These are phyloP conservation scores for Omphalotus guepiniiformis DNA, from an alignment of 768 basidiomycete genomes.

Conservation along the genomic window DNA sequence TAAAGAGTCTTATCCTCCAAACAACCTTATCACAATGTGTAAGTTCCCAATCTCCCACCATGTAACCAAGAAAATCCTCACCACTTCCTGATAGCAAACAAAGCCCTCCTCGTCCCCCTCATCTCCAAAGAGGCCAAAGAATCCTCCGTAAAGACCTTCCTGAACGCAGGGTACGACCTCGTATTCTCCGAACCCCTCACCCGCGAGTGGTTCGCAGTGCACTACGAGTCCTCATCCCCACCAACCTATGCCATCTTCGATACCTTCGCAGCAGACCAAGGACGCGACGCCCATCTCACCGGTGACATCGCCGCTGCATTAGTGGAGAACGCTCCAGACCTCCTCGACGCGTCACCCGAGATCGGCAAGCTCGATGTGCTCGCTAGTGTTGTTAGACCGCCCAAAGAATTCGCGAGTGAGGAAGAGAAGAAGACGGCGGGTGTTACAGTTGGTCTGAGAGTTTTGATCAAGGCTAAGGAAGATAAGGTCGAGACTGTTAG, in stretches of 20 bases:
- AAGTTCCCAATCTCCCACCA: no score
- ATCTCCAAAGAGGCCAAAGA: constrained; percentile 20
- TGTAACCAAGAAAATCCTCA: no score
- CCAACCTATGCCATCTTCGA: constrained; percentile 34
- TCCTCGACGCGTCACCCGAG: constrained; percentile 24
- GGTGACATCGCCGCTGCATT: constrained; percentile 34
- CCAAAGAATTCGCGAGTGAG: constrained; percentile 8
- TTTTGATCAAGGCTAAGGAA: constrained; percentile 31
- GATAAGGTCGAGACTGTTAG: constrained; percentile 30
- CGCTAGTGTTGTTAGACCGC: constrained; percentile 25
- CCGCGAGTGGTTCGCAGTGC: constrained; percentile 34
- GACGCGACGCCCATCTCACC: constrained; percentile 29
- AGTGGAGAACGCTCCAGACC: constrained; percentile 23
- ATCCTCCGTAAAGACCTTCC: constrained; percentile 24
- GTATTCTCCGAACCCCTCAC: constrained; percentile 31
- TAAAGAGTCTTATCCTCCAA: no score
- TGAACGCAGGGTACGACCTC: constrained; percentile 23
- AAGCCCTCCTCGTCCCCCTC: constrained; percentile 27
- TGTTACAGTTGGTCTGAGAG: constrained; percentile 27
- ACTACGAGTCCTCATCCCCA: constrained; percentile 20
- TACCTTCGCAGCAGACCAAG: constrained; percentile 31
- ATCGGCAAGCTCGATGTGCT: constrained; percentile 25
- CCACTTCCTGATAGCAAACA: no score
- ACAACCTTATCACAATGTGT: no score
- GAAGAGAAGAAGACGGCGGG: constrained; percentile 20